These are phyloP conservation scores for Collybiopsis luxurians DNA, from an alignment of 768 basidiomycete species.

Conservation along the genomic window DNA sequence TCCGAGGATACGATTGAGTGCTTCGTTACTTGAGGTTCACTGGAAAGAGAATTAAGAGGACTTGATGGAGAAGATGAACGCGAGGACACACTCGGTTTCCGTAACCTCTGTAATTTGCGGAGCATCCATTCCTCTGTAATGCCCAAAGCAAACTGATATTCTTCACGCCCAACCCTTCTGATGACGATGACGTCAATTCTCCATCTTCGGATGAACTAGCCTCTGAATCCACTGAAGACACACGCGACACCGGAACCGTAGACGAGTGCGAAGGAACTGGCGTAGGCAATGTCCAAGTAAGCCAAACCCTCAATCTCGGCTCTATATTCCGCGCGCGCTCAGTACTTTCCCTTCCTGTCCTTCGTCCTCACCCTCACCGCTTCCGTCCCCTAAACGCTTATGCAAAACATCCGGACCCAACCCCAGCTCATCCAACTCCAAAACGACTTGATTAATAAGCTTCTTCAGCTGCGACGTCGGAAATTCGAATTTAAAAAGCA, in stretches of 20 bases:
- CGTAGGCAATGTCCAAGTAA: constrained; percentile 25
- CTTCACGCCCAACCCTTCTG: background rate
- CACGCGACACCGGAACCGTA: constrained; percentile 11
- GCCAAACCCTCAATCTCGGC: constrained; percentile 55
- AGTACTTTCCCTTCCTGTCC: constrained; percentile 23
- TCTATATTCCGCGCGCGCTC: constrained; percentile 36
- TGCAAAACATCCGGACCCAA: constrained; percentile 49
- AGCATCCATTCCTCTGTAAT: constrained; percentile 5
- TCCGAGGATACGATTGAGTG: background rate
- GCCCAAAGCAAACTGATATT: constrained; percentile 7
- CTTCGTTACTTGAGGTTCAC: background rate
- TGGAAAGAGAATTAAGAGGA: background rate
- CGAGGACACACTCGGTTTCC: background rate
- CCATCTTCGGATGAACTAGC: constrained; percentile 12
- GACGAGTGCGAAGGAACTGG: constrained; percentile 26
- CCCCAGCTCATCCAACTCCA: constrained; percentile 74
- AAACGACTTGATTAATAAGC: constrained; percentile 78
- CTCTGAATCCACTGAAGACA: constrained; percentile 11
- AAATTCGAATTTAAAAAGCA: background rate
- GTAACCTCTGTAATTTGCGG: background rate
- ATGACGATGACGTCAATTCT: background rate
- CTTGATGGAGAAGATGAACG: background rate
- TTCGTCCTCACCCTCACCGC: background rate
- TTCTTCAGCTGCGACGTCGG: constrained; percentile 71
- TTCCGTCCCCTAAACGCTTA: constrained; percentile 28